These are phyloP conservation scores for Auxenochlorella pyrenoidosa DNA, from an alignment of 139 green algal genomes.

Conservation along the genomic window DNA sequence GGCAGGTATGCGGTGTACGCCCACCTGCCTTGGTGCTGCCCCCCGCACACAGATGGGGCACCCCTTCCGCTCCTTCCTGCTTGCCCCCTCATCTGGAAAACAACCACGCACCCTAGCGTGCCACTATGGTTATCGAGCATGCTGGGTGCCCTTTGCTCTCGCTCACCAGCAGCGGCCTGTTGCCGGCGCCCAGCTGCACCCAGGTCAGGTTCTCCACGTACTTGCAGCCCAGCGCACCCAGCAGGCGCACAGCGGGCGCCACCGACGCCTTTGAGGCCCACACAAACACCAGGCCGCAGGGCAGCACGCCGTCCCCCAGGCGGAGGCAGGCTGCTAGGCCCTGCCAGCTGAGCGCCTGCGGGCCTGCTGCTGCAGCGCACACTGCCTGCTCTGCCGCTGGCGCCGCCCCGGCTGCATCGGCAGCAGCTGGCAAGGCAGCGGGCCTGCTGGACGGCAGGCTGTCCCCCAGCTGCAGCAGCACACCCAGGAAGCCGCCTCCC, in stretches of 20 bases:
- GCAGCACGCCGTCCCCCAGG: not conserved
- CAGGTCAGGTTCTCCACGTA: constrained; percentile 96
- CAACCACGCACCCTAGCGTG: too few species aligned
- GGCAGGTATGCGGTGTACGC: too few species aligned
- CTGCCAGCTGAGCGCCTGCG: not conserved
- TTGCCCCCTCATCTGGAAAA: too few species aligned
- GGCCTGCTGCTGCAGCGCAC: not conserved
- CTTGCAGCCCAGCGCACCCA: constrained; percentile 66
- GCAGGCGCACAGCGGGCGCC: constrained; percentile 25
- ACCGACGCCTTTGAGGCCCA: constrained; percentile 7
- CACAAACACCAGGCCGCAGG: constrained; percentile 15
- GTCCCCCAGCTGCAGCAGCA: constrained; percentile 1
- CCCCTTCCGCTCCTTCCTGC: too few species aligned
- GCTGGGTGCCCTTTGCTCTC: too few species aligned
- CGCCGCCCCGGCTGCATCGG: not conserved
- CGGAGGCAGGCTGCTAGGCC: not conserved
- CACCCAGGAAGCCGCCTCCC: not conserved
- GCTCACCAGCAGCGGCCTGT: constrained; percentile 59
- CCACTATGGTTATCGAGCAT: too few species aligned
- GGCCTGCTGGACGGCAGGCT: not conserved
- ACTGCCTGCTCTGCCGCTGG: not conserved
- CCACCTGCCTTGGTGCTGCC: too few species aligned
- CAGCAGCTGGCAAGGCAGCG: too few species aligned
- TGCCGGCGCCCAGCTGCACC: constrained; percentile 79
- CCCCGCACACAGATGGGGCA: too few species aligned